Percentiles rank a stretch among this genome's conserved stretches.
Conservation (phyloP, 768 basidiomycete species). For the Naganishia antarctica region DNA sequence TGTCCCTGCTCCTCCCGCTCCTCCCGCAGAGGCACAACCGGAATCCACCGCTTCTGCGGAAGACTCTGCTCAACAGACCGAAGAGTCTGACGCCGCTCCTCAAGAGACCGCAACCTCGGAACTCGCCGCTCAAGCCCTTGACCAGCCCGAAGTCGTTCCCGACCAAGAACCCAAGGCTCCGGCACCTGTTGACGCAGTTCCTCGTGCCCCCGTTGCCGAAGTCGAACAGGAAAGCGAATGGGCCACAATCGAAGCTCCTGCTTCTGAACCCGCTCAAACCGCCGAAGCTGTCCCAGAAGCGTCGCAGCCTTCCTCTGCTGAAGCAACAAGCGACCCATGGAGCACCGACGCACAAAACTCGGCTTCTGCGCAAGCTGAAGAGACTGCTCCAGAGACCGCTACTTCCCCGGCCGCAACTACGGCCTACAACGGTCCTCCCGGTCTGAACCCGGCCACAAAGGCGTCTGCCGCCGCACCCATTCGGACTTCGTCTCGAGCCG, state of each 20-base stretch:
- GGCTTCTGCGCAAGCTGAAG: slow-evolving; percentile 1
- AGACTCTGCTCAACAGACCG: not conserved
- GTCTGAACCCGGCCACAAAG: slow-evolving; percentile 42
- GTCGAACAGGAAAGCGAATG: not conserved
- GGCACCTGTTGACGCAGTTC: slow-evolving; percentile 23
- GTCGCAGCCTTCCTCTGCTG: slow-evolving; percentile 33
- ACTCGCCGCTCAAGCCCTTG: slow-evolving; percentile 25
- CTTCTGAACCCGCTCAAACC: slow-evolving; percentile 33
- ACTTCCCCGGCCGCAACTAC: slow-evolving; percentile 15
- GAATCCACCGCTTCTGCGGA: slow-evolving; percentile 20
- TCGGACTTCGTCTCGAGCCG: slow-evolving; percentile 43
- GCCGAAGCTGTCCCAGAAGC: slow-evolving; percentile 30
- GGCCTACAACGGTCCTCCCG: slow-evolving; percentile 49
- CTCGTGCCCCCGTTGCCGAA: slow-evolving; percentile 12
- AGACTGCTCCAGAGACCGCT: slow-evolving; percentile 10
- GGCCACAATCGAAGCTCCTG: not conserved
- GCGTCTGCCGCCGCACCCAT: slow-evolving; percentile 34
- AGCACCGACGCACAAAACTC: slow-evolving; percentile 14
- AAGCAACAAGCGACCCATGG: slow-evolving; percentile 34
- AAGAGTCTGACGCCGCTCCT: not conserved
- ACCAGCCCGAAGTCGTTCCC: slow-evolving; percentile 24
- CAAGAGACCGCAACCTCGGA: slow-evolving; percentile 20
- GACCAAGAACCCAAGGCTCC: slow-evolving; percentile 12
- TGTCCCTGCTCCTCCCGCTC: slow-evolving; percentile 36
- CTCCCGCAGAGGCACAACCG: slow-evolving; percentile 34